Conservation (phyloP, 768 basidiomycete genomes). For the Galerina sulciceps region DNA sequence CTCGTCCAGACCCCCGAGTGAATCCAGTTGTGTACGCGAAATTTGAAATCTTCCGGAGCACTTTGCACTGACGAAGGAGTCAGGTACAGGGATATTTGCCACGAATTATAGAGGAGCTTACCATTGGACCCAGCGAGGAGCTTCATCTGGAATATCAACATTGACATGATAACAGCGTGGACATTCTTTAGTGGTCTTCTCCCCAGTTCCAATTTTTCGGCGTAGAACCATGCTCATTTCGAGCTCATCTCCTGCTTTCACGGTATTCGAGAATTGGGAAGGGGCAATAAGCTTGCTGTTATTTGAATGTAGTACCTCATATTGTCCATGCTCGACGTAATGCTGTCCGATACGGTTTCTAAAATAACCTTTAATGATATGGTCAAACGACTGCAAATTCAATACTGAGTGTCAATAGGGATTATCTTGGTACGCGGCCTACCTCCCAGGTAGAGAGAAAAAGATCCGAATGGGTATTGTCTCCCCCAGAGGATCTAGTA, state of each 20-base stretch:
- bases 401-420: not conserved
- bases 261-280: not conserved
- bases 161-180: not conserved
- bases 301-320: not conserved
- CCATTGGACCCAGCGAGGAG: no score
- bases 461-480: not conserved
- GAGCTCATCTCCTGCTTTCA: not conserved
- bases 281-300: not conserved
- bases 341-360: not conserved
- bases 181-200: not conserved
- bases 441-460: not conserved
- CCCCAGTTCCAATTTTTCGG: not conserved
- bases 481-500: not conserved
- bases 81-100: no score
- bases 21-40: no score
- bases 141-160: no score
- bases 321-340: not conserved
- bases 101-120: no score
- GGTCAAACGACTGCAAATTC: not conserved
- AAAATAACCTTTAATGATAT: not conserved
- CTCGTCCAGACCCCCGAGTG: no score
- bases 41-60: no score
- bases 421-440: not conserved
- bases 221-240: not conserved
- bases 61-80: no score